Conservation (phyloP, 2,329 filamentous ascomycete genomes). For the Thielaviopsis ethacetica region DNA sequence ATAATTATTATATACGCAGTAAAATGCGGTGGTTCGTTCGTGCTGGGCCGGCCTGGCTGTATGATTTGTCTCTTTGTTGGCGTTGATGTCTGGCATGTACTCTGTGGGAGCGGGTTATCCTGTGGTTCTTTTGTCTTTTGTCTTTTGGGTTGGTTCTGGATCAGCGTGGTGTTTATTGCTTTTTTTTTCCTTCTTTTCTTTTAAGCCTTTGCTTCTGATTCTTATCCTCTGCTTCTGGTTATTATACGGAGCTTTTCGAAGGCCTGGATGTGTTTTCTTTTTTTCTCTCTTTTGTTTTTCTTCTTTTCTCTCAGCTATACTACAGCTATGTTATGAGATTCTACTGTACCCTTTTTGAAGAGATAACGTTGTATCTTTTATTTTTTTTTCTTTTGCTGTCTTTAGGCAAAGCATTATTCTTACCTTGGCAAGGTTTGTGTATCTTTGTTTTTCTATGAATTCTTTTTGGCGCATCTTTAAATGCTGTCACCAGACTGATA, state of each 20-base stretch:
- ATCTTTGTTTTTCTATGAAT: too few species aligned
- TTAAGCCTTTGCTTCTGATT: not conserved
- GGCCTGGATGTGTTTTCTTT: not conserved
- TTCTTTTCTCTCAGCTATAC: constrained; percentile 13
- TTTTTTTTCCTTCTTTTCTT: not conserved
- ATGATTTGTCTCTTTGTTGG: not conserved
- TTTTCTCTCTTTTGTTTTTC: not conserved
- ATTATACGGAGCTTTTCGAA: not conserved
- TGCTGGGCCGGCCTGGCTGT: not conserved
- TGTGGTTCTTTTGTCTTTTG: too few species aligned
- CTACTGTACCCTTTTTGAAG: too few species aligned
- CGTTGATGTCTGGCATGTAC: not conserved
- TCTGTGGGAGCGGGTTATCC: too few species aligned
- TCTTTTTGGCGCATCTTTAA: too few species aligned
- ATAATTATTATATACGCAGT: too few species aligned
- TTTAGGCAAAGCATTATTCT: too few species aligned
- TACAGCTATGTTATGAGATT: too few species aligned
- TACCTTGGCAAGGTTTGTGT: too few species aligned
- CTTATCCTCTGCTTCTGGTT: not conserved
- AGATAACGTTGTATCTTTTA: too few species aligned
- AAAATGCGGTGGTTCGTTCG: not conserved
- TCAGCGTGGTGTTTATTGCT: not conserved
- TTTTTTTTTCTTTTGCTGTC: too few species aligned
- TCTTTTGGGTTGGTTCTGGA: not conserved
- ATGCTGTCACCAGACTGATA: too few species aligned